Base-by-base conservation (phyloP, 306 rosid genomes). In the Castanea sativa region DNA sequence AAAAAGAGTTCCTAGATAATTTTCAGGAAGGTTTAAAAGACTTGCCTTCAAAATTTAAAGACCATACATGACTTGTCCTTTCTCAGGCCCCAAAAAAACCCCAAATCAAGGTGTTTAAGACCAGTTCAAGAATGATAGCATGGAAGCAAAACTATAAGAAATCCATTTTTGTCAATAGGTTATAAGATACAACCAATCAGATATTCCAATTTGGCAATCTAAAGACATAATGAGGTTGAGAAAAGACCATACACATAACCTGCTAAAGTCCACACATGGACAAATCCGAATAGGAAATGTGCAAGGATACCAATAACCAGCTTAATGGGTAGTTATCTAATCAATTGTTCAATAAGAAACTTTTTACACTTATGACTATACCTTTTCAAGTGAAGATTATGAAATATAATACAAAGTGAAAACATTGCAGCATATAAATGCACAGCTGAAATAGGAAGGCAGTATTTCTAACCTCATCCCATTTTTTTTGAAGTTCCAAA, bases 401-500 rank as follows among this genome's bases (percentile, higher is more conserved):
- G 10, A 30, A 29, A 63, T 38, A 63, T 29, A 29, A 15, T 1
- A 2, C 38, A 9, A 43, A 59, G 74, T 35, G 18, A 35, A 30
- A 16, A 64, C 1, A 13, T 49, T 13, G 32, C 56, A 76, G 14
- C 25, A 25, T n/a, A 57, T 45, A 77, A 41, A 77, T 18, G 15
- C n/a, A 33, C 19, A 20, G 60, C 45, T 33, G 2, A 75, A 57
- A 18, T 18, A 20, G 49, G 55, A 12, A 71, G 9, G 78, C 21
- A 57, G 27, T 15, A 56, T 51, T 55, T 27, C 87, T 77, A 29
- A 95, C 99, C 98, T 95, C 97, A 6, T 95, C 92, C 89, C 91
- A 87, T 74, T 93, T 95, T 41, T 86, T 84, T 81, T 92, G 97
- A 80, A 92, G 98, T 82, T 95, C 98, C 79, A 93, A 84, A 74